phyloP scores from a whole-genome alignment of 179 eudicot genomes.

The Vitellaria paradoxa region DNA sequence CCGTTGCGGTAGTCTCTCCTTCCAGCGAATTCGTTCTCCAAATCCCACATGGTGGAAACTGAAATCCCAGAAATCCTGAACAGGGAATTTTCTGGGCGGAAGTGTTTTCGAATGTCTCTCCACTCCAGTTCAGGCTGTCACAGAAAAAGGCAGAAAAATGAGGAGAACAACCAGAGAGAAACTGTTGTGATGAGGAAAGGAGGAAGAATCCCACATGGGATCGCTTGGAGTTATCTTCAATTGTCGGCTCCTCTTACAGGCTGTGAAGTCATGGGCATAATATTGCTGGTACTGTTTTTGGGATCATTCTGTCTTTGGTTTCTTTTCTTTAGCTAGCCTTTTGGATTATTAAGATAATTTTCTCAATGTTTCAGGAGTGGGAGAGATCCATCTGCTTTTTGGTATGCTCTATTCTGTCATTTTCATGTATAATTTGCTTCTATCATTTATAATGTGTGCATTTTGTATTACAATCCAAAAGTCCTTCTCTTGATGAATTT shows the following conservation, averaged over 20 bases:
- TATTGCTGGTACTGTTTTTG: constrained; percentile 16
- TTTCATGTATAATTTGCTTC: neutral
- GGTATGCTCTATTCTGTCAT: neutral
- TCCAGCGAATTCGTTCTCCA: constrained; percentile 64
- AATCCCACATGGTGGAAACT: constrained; percentile 75
- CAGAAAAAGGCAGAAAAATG: too few relatives aligned
- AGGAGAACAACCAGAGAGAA: neutral
- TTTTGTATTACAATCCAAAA: neutral
- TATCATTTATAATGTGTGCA: neutral
- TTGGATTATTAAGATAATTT: too few relatives aligned
- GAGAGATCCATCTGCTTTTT: neutral
- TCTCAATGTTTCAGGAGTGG: neutral
- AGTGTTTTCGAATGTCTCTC: neutral
- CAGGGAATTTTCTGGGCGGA: constrained; percentile 1
- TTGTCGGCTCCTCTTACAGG: constrained; percentile 45
- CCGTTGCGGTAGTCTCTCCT: constrained; percentile 72
- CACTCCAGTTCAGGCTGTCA: too few relatives aligned
- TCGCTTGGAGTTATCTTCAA: constrained; percentile 43
- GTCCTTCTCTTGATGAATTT: too few relatives aligned
- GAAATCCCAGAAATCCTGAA: neutral
- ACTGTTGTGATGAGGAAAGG: constrained; percentile 8
- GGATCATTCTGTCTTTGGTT: constrained; percentile 15
- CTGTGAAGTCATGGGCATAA: constrained; percentile 52
- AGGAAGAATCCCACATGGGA: constrained; percentile 43
- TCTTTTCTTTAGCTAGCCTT: constrained; percentile 4